Conservation (phyloP, 352 stramenopile species). For the Peronospora destructor region DNA sequence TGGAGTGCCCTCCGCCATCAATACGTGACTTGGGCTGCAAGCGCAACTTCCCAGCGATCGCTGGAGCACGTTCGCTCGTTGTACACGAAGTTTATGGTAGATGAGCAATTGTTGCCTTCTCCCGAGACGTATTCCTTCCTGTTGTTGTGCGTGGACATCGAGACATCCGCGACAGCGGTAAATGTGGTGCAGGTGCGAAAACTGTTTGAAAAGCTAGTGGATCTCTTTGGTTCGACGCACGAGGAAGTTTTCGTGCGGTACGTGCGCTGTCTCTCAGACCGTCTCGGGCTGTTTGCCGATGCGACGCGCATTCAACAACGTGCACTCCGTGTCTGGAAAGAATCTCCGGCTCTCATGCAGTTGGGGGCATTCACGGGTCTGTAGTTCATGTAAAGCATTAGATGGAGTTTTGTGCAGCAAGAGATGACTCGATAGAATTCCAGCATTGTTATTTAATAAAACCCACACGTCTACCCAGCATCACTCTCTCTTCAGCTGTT, state of each 20-base stretch:
- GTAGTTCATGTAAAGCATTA: conserved; percentile 16
- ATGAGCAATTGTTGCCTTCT: conserved; percentile 57
- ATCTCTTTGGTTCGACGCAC: conserved; percentile 51
- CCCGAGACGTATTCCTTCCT: conserved; percentile 60
- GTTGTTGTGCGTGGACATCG: conserved; percentile 57
- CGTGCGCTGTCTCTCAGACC: conserved; percentile 35
- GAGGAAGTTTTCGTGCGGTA: conserved; percentile 76
- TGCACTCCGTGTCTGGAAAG: conserved; percentile 55
- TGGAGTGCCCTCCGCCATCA: conserved; percentile 59
- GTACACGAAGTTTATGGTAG: conserved; percentile 65
- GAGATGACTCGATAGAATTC: conserved; percentile 17
- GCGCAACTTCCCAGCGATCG: conserved; percentile 19
- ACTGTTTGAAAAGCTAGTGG: conserved; percentile 80
- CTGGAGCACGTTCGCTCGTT: conserved; percentile 36
- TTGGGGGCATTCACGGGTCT: conserved; percentile 32
- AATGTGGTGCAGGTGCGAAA: conserved; percentile 40
- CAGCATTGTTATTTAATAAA: conserved; percentile 33
- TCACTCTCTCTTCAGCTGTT: neutral
- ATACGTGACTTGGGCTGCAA: conserved; percentile 55
- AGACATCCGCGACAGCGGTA: conserved; percentile 41
- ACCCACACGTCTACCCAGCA: conserved; percentile 9
- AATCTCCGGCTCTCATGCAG: conserved; percentile 49
- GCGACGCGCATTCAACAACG: conserved; percentile 65
- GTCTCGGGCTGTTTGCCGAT: conserved; percentile 45
- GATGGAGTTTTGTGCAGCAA: conserved; percentile 22